phyloP scores from a whole-genome alignment of 176 grass and related monocot species.

The Panicum miliaceum region DNA sequence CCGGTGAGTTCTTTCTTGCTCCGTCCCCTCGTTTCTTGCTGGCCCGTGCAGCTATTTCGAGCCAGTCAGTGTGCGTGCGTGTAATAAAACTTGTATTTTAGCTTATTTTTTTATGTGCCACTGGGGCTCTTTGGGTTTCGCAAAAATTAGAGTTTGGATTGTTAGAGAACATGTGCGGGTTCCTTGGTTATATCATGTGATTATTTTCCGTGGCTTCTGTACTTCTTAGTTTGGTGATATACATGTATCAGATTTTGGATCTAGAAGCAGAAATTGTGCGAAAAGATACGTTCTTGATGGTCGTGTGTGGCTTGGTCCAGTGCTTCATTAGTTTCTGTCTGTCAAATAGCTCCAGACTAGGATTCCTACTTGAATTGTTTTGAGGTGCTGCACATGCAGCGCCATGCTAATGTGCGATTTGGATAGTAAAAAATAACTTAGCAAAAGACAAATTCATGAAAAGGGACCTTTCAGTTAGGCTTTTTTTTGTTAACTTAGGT shows the following conservation, averaged over 20 bases:
- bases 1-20: conserved; percentile 42
- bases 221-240: conserved; percentile 5
- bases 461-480: background rate
- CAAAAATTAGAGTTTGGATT: background rate
- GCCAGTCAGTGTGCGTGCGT: background rate
- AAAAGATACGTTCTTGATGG: background rate
- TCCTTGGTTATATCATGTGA: conserved; percentile 10
- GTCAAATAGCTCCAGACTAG: background rate
- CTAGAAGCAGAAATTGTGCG: conserved; percentile 2
- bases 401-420: background rate
- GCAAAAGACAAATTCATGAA: background rate
- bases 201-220: background rate
- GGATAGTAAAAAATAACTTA: background rate
- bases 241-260: conserved; percentile 28
- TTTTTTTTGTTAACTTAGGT: background rate
- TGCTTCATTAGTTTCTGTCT: background rate
- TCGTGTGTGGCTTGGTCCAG: background rate
- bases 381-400: background rate
- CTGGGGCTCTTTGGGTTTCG: background rate
- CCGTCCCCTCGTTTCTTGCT: background rate
- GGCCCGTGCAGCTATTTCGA: background rate
- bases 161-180: conserved; percentile 11
- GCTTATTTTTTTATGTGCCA: background rate
- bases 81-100: background rate
- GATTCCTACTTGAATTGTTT: background rate